These are phyloP conservation scores for Trichosporon sp. DNA, from an alignment of 1,284 basidiomycete species.

Conservation along the genomic window DNA sequence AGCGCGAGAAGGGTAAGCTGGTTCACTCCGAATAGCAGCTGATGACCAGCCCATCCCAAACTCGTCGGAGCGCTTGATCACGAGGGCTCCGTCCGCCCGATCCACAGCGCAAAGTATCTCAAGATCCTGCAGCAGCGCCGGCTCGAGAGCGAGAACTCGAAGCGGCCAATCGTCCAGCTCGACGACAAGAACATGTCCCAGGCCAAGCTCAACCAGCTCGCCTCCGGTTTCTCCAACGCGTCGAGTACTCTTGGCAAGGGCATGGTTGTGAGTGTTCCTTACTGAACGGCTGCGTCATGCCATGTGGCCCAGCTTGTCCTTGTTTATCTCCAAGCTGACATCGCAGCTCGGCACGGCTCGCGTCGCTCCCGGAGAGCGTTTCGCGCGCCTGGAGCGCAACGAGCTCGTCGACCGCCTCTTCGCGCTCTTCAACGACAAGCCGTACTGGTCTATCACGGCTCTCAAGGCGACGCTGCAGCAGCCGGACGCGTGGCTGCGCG, in stretches of 20 bases:
- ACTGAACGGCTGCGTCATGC: background rate
- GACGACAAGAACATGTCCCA: constrained; percentile 39
- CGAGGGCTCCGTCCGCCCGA: constrained; percentile 41
- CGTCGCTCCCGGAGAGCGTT: constrained; percentile 60
- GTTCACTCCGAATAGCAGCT: background rate
- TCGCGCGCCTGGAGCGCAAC: constrained; percentile 78
- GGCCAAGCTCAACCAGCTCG: constrained; percentile 42
- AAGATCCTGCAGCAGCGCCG: constrained; percentile 49
- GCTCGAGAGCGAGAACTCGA: constrained; percentile 48
- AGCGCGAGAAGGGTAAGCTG: constrained; percentile 36
- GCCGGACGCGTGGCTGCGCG: constrained; percentile 85
- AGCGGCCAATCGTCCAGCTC: constrained; percentile 50
- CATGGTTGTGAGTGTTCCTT: constrained; percentile 30
- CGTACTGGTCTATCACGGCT: constrained; percentile 76
- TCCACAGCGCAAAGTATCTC: constrained; percentile 49
- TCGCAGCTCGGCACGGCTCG: constrained; percentile 5
- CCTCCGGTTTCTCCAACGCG: constrained; percentile 36
- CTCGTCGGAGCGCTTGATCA: constrained; percentile 41
- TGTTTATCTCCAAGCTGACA: constrained; percentile 30
- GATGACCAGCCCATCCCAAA: constrained; percentile 24
- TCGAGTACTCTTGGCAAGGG: constrained; percentile 34
- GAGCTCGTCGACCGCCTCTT: constrained; percentile 86
- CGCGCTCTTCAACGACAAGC: constrained; percentile 67
- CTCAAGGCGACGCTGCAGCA: constrained; percentile 79
- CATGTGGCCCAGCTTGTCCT: background rate